Percentiles rank a stretch among this genome's conserved stretches.
These are phyloP conservation scores for Colletotrichum eleusines DNA, from an alignment of 2,329 filamentous ascomycete species.

Conservation along the genomic window DNA sequence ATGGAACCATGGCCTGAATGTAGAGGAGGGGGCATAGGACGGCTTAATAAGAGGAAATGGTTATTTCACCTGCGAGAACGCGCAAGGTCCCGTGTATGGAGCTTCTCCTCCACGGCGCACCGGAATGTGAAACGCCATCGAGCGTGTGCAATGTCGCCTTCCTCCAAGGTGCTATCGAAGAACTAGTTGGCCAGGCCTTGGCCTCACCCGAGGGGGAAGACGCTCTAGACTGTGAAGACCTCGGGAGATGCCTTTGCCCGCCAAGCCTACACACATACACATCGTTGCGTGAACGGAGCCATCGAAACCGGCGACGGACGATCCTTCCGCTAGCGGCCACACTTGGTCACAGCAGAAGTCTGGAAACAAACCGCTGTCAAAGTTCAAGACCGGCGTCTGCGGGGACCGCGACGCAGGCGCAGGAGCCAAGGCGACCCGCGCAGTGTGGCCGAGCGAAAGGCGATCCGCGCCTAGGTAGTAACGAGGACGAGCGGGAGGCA, in stretches of 20 bases:
- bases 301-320: constrained; percentile 19
- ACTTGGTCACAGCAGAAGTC: constrained; percentile 23
- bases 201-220: constrained; percentile 11
- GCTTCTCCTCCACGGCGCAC: constrained; percentile 21
- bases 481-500: constrained; percentile 20
- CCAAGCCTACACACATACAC: background rate
- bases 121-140: constrained; percentile 38
- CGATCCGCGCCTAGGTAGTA: constrained; percentile 8
- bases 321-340: constrained; percentile 26
- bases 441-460: constrained; percentile 5
- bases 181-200: constrained; percentile 25
- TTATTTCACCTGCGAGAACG: background rate
- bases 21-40: constrained; percentile 3
- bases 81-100: constrained; percentile 9
- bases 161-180: constrained; percentile 15
- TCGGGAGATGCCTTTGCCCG: background rate
- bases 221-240: background rate
- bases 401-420: background rate
- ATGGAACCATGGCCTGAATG: background rate
- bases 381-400: constrained; percentile 18
- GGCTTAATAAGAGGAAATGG: constrained; percentile 6
- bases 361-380: constrained; percentile 24
- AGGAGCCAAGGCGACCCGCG: background rate
- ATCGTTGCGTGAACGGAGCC: constrained; percentile 1
- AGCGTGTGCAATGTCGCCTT: constrained; percentile 15